Evolutionary conservation across 257 asterid species (phyloP).

Genomic region (Fraxinus excelsior): DNA sequence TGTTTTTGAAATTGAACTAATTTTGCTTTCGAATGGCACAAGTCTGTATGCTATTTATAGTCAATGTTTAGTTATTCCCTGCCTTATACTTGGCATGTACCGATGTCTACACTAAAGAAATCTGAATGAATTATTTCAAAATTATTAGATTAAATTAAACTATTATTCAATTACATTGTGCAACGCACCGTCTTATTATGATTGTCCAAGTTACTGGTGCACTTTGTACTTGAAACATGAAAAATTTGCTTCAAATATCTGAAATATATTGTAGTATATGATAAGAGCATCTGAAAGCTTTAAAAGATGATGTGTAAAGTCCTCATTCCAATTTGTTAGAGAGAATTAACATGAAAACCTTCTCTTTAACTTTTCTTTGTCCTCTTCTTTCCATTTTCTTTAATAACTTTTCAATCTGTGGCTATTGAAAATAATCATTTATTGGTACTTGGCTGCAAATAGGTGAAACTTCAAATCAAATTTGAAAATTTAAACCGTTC

Average conservation of each 20-base stretch:
- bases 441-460: slow-evolving; percentile 14
- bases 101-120: neutral
- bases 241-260: neutral
- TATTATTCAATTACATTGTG: neutral
- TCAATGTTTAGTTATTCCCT: neutral
- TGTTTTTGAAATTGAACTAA: neutral
- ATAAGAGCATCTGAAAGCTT: neutral
- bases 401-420: slow-evolving; percentile 7
- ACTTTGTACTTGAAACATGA: neutral
- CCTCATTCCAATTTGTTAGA: neutral
- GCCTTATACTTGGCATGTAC: neutral
- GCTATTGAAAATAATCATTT: neutral
- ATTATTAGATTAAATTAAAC: neutral
- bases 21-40: neutral
- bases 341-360: slow-evolving; percentile 1
- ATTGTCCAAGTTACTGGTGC: neutral
- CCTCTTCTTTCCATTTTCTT: neutral
- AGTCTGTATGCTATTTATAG: neutral
- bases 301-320: slow-evolving; percentile 3
- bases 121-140: neutral
- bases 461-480: neutral
- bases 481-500: slow-evolving; percentile 6
- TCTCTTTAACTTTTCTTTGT: neutral
- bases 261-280: neutral
- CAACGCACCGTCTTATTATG: neutral